These are phyloP conservation scores for Neoascochyta sp. DNA, from an alignment of 2,329 filamentous ascomycete species.

Conservation along the genomic window DNA sequence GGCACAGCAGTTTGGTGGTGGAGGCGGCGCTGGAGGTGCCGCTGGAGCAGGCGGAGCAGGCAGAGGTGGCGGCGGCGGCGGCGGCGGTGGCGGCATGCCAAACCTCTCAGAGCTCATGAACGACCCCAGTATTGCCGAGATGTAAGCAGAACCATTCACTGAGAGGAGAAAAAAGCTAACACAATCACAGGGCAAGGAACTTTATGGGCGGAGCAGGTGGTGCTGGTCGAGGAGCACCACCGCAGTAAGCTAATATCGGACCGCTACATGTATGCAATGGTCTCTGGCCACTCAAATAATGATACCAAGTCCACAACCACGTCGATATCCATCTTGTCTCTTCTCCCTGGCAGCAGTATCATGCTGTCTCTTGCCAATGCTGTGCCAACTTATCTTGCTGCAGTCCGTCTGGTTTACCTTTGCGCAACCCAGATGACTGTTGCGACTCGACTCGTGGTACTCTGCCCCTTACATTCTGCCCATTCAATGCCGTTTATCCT, in stretches of 20 bases:
- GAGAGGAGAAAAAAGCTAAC: slow-evolving; percentile 3
- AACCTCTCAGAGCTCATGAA: slow-evolving; percentile 83
- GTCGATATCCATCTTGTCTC: no score
- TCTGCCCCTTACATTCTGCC: no score
- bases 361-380: background rate
- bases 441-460: no score
- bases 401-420: no score
- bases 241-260: slow-evolving; percentile 12
- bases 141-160: slow-evolving; percentile 59
- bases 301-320: slow-evolving; percentile 25
- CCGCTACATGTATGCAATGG: slow-evolving; percentile 4
- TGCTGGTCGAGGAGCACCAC: slow-evolving; percentile 19
- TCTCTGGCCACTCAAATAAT: slow-evolving; percentile 11
- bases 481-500: no score
- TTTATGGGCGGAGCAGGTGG: slow-evolving; percentile 57
- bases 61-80: slow-evolving; percentile 69
- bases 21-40: slow-evolving; percentile 37
- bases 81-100: slow-evolving; percentile 83
- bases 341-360: no score
- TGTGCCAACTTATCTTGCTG: background rate
- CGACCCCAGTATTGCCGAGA: slow-evolving; percentile 85
- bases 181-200: slow-evolving; percentile 55
- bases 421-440: no score
- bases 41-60: slow-evolving; percentile 52
- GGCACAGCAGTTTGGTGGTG: slow-evolving; percentile 70